These are phyloP conservation scores for Leccinum subgranulosum DNA, from an alignment of 768 basidiomycete genomes.

Conservation along the genomic window DNA sequence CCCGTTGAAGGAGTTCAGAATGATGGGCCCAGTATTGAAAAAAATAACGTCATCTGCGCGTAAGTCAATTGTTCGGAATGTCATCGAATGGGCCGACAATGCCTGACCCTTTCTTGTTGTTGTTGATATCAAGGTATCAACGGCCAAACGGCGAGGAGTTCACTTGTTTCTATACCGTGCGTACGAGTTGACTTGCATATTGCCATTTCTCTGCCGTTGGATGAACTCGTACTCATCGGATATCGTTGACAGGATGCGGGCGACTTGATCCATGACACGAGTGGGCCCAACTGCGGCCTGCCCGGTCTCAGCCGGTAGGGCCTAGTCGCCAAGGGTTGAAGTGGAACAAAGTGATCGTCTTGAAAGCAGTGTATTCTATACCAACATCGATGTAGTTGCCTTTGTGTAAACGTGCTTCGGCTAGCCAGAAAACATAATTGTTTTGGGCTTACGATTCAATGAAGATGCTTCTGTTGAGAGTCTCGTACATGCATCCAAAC, in stretches of 20 bases:
- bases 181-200: background rate
- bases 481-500: too few relatives aligned
- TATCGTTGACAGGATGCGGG: background rate
- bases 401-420: background rate
- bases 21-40: too few relatives aligned
- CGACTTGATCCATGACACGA: too few relatives aligned
- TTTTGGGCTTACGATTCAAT: too few relatives aligned
- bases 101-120: background rate
- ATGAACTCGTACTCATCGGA: background rate
- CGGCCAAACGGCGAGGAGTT: too few relatives aligned
- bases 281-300: too few relatives aligned
- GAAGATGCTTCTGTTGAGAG: too few relatives aligned
- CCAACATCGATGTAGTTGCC: background rate
- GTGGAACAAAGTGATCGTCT: background rate
- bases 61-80: too few relatives aligned
- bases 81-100: background rate
- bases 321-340: background rate
- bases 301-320: too few relatives aligned
- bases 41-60: too few relatives aligned
- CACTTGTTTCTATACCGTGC: background rate
- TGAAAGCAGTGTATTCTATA: background rate
- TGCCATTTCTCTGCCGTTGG: background rate
- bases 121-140: too few relatives aligned
- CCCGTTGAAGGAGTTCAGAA: too few relatives aligned
- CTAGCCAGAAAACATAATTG: background rate